Evolutionary conservation across 2,329 filamentous ascomycete genomes (phyloP).

Genomic region (Pseudogymnoascus sp.): DNA sequence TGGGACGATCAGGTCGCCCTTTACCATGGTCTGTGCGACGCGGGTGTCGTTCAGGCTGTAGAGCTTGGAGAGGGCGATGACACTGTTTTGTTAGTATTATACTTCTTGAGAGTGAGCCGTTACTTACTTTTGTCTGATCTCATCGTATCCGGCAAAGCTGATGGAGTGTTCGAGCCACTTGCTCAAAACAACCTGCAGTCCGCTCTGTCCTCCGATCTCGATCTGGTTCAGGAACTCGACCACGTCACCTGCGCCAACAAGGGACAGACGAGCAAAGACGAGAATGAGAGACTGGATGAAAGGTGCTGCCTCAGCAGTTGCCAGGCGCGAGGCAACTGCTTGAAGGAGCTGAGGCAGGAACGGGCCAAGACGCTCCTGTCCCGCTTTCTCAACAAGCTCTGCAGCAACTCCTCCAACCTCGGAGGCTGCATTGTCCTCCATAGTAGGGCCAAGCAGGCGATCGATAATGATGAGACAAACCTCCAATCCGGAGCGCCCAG

Average conservation of each 20-base stretch:
- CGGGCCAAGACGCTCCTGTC: conserved; percentile 81
- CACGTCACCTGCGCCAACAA: conserved; percentile 80
- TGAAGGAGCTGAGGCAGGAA: conserved; percentile 82
- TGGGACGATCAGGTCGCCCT: conserved; percentile 81
- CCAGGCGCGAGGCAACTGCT: conserved; percentile 79
- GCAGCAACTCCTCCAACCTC: conserved; percentile 93
- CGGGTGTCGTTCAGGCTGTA: conserved; percentile 81
- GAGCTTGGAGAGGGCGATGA: conserved; percentile 86
- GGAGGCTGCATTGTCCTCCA: conserved; percentile 92
- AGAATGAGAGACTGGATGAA: conserved; percentile 95
- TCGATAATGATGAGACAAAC: conserved; percentile 88
- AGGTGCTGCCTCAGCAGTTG: conserved; percentile 71
- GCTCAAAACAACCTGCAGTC: conserved; percentile 79
- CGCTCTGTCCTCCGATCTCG: conserved; percentile 69
- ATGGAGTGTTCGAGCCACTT: conserved; percentile 98
- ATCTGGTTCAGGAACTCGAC: conserved; percentile 85
- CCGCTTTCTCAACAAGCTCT: conserved; percentile 91
- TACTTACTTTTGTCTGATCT: conserved; percentile 90
- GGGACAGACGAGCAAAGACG: conserved; percentile 84
- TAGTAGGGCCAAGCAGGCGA: conserved; percentile 70
- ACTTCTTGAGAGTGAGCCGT: background rate
- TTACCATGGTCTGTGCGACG: conserved; percentile 71
- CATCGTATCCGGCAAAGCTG: conserved; percentile 96
- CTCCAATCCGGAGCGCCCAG: conserved; percentile 76
- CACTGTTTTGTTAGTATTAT: conserved; percentile 44